phyloP scores from a whole-genome alignment of 75 land plant species.

The Pinus tabuliformis region DNA sequence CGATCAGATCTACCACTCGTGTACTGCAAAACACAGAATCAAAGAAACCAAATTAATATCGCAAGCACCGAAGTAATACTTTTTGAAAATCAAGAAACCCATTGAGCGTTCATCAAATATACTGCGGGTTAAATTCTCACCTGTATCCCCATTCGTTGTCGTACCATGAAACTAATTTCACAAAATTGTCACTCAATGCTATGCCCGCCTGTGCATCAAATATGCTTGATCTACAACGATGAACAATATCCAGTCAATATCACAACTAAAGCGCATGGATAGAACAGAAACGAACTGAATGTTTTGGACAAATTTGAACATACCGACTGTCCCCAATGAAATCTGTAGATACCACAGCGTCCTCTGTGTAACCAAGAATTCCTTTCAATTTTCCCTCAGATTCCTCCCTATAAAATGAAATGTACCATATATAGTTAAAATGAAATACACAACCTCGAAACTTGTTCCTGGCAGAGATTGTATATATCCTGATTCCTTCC shows the following conservation, averaged over 20 bases:
- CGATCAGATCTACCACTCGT: slow-evolving; percentile 76
- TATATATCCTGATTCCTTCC: too few species aligned
- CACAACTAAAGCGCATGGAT: neutral
- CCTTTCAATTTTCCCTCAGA: slow-evolving; percentile 47
- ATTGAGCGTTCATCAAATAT: neutral
- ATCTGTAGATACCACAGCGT: slow-evolving; percentile 37
- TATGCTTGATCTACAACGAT: slow-evolving; percentile 71
- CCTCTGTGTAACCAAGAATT: slow-evolving; percentile 47
- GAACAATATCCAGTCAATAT: too few species aligned
- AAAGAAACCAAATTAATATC: neutral
- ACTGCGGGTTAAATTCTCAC: slow-evolving; percentile 29
- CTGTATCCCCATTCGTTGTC: slow-evolving; percentile 98
- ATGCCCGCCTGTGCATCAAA: slow-evolving; percentile 98
- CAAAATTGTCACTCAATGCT: slow-evolving; percentile 57
- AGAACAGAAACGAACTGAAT: too few species aligned
- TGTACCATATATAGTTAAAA: too few species aligned
- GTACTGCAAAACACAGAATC: slow-evolving; percentile 45
- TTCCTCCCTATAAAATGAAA: slow-evolving; percentile 16
- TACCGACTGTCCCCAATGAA: slow-evolving; percentile 30
- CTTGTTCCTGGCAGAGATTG: too few species aligned
- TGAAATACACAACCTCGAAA: too few species aligned
- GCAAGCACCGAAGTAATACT: too few species aligned
- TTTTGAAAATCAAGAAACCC: neutral
- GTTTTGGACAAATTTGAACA: too few species aligned
- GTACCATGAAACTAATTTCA: slow-evolving; percentile 86